A percentile compares a stretch with the other conserved stretches of the same genome.
Conservation (phyloP, 139 green algal genomes). For the Chlorella sp. region DNA sequence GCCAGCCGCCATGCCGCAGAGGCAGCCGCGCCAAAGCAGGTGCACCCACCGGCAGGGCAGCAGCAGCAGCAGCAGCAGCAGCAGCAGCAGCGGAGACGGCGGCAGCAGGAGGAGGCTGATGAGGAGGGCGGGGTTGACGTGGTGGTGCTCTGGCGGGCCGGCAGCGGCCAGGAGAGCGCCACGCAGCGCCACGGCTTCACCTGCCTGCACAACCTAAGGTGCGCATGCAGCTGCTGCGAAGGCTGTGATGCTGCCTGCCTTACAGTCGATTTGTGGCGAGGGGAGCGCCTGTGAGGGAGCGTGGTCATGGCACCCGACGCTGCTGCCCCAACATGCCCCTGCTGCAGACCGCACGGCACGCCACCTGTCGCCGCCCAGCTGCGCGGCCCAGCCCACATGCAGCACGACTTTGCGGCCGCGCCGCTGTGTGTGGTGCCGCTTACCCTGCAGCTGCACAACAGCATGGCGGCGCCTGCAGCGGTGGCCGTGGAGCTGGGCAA, state of each 20-base stretch:
- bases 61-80: conserved; percentile 2
- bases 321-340: not conserved
- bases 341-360: conserved; percentile 22
- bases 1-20: not conserved
- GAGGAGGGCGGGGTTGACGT: not conserved
- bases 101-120: not conserved
- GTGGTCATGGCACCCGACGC: too few relatives aligned
- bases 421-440: conserved; percentile 60
- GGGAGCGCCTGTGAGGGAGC: too few relatives aligned
- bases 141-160: conserved; percentile 10
- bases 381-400: not conserved
- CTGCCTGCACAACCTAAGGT: conserved; percentile 16
- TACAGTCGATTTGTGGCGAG: too few relatives aligned
- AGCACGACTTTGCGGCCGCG: conserved; percentile 62
- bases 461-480: conserved; percentile 29
- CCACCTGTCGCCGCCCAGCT: conserved; percentile 33
- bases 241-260: not conserved
- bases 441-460: conserved; percentile 64
- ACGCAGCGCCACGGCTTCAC: conserved; percentile 12
- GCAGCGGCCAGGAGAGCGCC: not conserved
- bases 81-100: conserved; percentile 38
- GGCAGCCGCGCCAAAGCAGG: not conserved
- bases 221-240: not conserved
- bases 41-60: conserved; percentile 7
- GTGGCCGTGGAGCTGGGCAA: conserved; percentile 48